Base-by-base conservation (phyloP, 306 rosid species). In the Argentina anserina region DNA sequence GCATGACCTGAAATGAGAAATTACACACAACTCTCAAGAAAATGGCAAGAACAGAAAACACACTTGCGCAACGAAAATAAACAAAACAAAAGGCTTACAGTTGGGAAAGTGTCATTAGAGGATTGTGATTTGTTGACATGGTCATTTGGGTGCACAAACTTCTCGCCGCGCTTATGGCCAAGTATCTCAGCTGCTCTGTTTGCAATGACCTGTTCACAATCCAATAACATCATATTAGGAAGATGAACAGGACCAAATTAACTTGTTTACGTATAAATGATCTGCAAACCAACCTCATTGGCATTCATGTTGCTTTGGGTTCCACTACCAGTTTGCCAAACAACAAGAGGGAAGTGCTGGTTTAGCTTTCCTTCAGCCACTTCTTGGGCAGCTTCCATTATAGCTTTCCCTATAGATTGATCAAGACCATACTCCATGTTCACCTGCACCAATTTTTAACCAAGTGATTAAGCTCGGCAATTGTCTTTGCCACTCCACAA, bases 271-370 rank as follows among this genome's bases (percentile, higher is more conserved):
- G 56, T 4, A 69, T 36, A 63, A 58, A 74, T 31, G 15, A 42
- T 61, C n/a, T 56, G 53, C 40, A 14, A 60, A 60, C 41, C 7
- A 64, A 91, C 96, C 96, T 94, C 99, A 67, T 94, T 91, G 72
- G 97, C 99, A 75, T 94, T 94, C 99, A 94, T 94, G 85, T 94
- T 94, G 79, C 97, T 94, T 78, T 94, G 99, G 58, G 97, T 94
- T 68, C 97, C 99, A 87, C 99, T 94, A 50, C 99, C 99, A 79
- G 99, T 94, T 81, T 91, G 99, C 99, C 99, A 94, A 7, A 94
- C 95, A 82, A 94, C 99, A 17, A 91, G 97, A 8, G 99, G 99
- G 58, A 94, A 91, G 71, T 94, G 96, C 40, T 94, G 93, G 69
- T 90, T 95, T 5, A 91, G 87, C 82, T 95, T 95, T 65, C 99